Base-by-base conservation (phyloP, 2,329 filamentous ascomycete species). In the Penicillium sp. region DNA sequence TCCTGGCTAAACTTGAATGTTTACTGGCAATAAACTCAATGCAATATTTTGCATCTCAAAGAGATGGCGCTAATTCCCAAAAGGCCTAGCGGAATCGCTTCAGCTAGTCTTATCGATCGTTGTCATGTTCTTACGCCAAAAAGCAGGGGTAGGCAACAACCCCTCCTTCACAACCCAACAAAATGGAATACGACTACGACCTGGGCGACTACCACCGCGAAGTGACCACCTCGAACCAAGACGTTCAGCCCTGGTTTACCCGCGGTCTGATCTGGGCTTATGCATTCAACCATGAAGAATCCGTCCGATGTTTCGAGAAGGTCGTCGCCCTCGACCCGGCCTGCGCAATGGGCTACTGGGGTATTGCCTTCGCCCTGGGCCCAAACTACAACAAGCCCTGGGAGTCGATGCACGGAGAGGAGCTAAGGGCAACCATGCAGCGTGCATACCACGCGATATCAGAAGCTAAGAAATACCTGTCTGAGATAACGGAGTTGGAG, bases 361-460 rank as follows among this genome's bases (percentile, higher is more conserved):
- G 72, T 2, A 58, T 73, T 13, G 71, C 89, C 0, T 90, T 88
- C 65, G 77, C 85, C 1, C 72, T 89, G 0, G 89, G 89, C 0
- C 88, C 89, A 3, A 91, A 92, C 65, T 87, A 89, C 70, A 89
- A 92, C 74, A 90, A 91, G 65, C 85, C 88, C 0, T 92, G 89
- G 89, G 80, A 83, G 18, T 77, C 84, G 13, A 91, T 91, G 59
- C 87, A 88, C 51, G 72, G 79, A 1, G 71, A 77, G 1, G 88
- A 92, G 59, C 77, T 87, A 21, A 53, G 49, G 2, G 36, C 45
- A 3, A 63, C 57, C 5, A 63, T 56, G 5, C 55, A 44, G 16
- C 73, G 76, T 22, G 81, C 82, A 4, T 73, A 79, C 50, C 53
- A 65, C 7, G 80, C 81, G 0, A 78, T 53, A 48, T 63, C 54